Evolutionary conservation across 1,139 yeast species (phyloP).

Genomic region (Groenewaldozyma auringiensis): DNA sequence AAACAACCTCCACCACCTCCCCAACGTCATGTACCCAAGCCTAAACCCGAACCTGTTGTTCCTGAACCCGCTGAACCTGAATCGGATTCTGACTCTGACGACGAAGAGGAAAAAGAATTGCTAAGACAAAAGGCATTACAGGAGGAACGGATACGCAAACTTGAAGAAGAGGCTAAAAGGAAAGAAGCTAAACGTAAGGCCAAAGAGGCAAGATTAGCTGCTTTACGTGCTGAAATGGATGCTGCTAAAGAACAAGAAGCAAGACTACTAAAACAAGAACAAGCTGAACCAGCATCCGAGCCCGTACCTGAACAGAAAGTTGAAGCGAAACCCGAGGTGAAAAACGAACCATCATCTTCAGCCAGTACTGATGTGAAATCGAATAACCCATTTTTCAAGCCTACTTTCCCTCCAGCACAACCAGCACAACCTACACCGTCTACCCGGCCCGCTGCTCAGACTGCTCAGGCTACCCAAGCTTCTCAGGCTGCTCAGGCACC

Average conservation of each 20-base stretch:
- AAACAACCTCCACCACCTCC: slow-evolving; percentile 13
- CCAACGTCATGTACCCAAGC: slow-evolving; percentile 7
- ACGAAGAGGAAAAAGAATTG: slow-evolving; percentile 42
- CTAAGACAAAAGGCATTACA: slow-evolving; percentile 40
- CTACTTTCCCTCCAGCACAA: slow-evolving; percentile 12
- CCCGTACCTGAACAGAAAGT: slow-evolving; percentile 8
- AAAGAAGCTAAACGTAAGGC: slow-evolving; percentile 32
- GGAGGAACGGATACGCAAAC: slow-evolving; percentile 23
- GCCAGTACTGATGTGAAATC: slow-evolving; percentile 3
- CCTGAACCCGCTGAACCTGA: slow-evolving; percentile 24
- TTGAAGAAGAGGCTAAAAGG: slow-evolving; percentile 22
- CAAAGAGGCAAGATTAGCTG: slow-evolving; percentile 54
- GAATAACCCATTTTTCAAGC: slow-evolving; percentile 6
- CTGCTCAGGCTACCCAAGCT: slow-evolving; percentile 13
- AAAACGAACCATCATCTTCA: not conserved
- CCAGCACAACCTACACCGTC: slow-evolving; percentile 10
- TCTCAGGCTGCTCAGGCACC: slow-evolving; percentile 12
- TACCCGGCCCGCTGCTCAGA: slow-evolving; percentile 9
- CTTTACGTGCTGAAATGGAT: slow-evolving; percentile 56
- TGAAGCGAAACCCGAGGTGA: not conserved
- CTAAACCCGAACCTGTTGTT: slow-evolving; percentile 8
- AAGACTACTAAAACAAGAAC: slow-evolving; percentile 28
- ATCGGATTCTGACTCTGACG: slow-evolving; percentile 38
- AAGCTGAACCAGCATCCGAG: slow-evolving; percentile 29
- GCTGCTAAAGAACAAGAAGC: slow-evolving; percentile 39